Percentiles rank a stretch among this genome's conserved stretches.
These are phyloP conservation scores for Metschnikowia gelsemii DNA, from an alignment of 805 yeast genomes.

Conservation along the genomic window DNA sequence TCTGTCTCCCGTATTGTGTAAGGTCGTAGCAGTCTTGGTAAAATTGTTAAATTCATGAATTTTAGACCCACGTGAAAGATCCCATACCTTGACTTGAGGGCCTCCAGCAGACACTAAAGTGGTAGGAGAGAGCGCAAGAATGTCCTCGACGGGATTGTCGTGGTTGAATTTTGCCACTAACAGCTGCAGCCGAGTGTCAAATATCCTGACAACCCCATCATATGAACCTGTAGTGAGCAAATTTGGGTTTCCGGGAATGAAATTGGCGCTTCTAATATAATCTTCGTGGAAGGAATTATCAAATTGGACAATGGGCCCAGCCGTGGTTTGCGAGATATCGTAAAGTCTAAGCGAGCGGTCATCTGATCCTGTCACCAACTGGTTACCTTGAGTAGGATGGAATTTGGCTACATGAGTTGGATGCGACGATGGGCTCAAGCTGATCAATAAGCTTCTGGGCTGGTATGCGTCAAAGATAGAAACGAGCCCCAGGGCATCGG, in stretches of 20 bases:
- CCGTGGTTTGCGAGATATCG: conserved; percentile 73
- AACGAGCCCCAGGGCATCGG: conserved; percentile 92
- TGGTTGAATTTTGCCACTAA: conserved; percentile 71
- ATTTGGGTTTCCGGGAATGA: conserved; percentile 73
- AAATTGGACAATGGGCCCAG: conserved; percentile 69
- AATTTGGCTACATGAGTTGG: conserved; percentile 94
- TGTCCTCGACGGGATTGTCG: conserved; percentile 77
- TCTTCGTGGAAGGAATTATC: conserved; percentile 70
- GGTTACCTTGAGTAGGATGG: conserved; percentile 73
- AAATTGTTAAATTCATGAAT: conserved; percentile 77
- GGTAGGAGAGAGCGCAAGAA: conserved; percentile 71
- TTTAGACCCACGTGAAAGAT: conserved; percentile 72
- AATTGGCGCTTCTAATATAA: conserved; percentile 79
- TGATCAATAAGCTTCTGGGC: conserved; percentile 75
- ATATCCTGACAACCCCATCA: conserved; percentile 81
- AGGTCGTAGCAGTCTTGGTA: conserved; percentile 88
- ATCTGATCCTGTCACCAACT: conserved; percentile 84
- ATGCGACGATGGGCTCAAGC: conserved; percentile 78
- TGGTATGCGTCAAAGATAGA: conserved; percentile 84
- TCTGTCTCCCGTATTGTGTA: conserved; percentile 67
- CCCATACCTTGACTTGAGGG: conserved; percentile 86
- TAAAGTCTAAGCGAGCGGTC: conserved; percentile 84
- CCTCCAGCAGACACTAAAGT: conserved; percentile 81
- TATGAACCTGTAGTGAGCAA: conserved; percentile 91
- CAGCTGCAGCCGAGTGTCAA: conserved; percentile 67